Conservation (phyloP, 345 rosid genomes). For the Populus pruinosa region DNA sequence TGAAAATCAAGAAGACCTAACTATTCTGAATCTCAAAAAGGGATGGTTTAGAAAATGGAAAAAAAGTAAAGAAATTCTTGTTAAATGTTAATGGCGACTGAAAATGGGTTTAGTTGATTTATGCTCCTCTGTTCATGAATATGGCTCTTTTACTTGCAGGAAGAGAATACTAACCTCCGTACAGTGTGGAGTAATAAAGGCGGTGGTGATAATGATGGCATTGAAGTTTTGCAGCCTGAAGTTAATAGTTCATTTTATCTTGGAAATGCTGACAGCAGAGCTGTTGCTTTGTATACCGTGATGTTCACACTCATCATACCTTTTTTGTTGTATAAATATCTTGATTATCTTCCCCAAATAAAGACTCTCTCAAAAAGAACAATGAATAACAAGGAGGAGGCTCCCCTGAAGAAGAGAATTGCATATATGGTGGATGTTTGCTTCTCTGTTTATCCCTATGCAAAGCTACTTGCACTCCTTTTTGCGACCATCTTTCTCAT, state of each 20-base stretch:
- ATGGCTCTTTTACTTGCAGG: constrained; percentile 45
- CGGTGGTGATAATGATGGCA: constrained; percentile 22
- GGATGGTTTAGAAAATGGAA: no score
- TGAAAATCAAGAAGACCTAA: background rate
- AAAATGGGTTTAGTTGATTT: background rate
- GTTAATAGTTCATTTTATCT: constrained; percentile 28
- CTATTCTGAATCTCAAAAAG: no score
- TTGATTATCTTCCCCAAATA: constrained; percentile 60
- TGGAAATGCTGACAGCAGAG: constrained; percentile 48
- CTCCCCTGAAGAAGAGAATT: constrained; percentile 80
- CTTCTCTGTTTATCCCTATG: constrained; percentile 82
- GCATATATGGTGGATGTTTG: constrained; percentile 87
- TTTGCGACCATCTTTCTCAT: constrained; percentile 77
- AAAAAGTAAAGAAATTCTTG: no score
- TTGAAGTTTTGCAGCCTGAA: constrained; percentile 30
- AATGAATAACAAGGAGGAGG: constrained; percentile 57
- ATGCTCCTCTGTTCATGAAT: constrained; percentile 4
- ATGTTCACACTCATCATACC: constrained; percentile 54
- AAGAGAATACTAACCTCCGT: constrained; percentile 50
- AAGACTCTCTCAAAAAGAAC: constrained; percentile 47
- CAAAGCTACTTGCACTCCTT: constrained; percentile 88
- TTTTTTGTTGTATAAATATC: constrained; percentile 62
- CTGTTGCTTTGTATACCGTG: constrained; percentile 58
- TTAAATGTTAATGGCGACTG: no score
- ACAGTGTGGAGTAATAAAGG: constrained; percentile 38